Evolutionary conservation across 768 basidiomycete genomes (phyloP), one percentile per base, ranked within the genome.

Genomic region (Serendipita sp.): DNA sequence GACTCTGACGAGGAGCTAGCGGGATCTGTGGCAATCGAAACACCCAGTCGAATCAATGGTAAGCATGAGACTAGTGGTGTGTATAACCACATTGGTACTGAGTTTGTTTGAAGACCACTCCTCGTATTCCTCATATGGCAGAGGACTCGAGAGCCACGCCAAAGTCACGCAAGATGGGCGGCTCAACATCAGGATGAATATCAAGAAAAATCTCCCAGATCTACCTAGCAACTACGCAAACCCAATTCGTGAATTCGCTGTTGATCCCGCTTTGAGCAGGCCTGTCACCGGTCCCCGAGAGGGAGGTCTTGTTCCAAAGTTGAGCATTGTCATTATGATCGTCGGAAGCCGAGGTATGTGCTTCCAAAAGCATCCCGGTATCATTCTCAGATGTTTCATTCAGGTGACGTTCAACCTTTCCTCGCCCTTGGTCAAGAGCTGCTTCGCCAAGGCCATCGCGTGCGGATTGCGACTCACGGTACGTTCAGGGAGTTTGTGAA

Each of bases 341-440:
- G 83, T 85, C 28, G 85, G 85, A 4, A 83, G 81, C 67, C 75
- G 85, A 69, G 84, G 84, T 80, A 68, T 28, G 77, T 47, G 4
- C 11, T 38, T 1, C 28, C 1, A n/a, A 15, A 28, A 34, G 47
- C 44, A 65, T 28, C 54, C 64, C 41, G 41, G 44, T 7, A 45
- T 63, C 16, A 64, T 24, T 37, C 32, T 45, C 41, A 56, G n/a
- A 51, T 56, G 24, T 16, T 24, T 34, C 8, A 24, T 10, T 18
- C n/a, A 16, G 84, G 83, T 35, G 83, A 86, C 69, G 83, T 86
- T 2, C 85, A 86, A 67, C 85, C 85, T 3, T 86, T 82, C 67
- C 74, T 85, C 35, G 83, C 83, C 3, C 74, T 86, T 0, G 83
- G 82, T 1, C 74, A 80, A 58, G 71, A 73, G 11, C 73, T 86